Evolutionary conservation across 331 rosid species (phyloP).

Genomic region (Acacia concinna): DNA sequence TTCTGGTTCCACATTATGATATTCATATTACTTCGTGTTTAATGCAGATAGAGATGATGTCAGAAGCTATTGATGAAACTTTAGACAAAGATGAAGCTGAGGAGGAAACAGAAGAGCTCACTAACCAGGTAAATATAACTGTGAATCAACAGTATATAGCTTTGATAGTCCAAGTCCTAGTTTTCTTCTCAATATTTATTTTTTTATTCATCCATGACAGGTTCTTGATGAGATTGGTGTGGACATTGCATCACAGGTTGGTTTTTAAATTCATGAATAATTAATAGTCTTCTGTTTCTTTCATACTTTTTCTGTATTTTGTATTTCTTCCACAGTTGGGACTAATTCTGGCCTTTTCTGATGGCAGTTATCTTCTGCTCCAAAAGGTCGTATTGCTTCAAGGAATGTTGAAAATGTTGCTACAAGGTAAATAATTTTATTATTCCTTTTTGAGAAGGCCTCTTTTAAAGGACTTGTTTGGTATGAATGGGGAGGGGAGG

Average conservation of each 20-base stretch:
- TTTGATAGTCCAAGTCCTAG: background rate
- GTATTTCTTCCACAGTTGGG: constrained; percentile 11
- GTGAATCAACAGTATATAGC: background rate
- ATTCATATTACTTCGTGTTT: background rate
- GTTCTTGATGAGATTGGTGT: constrained; percentile 99
- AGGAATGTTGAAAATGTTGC: constrained; percentile 60
- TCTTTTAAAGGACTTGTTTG: too few species aligned
- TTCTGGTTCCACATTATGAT: background rate
- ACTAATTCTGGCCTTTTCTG: constrained; percentile 25
- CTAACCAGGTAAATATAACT: constrained; percentile 69
- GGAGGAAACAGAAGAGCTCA: constrained; percentile 97
- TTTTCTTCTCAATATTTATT: background rate
- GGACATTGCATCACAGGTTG: constrained; percentile 94
- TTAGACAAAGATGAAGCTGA: constrained; percentile 97
- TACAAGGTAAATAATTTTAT: constrained; percentile 42
- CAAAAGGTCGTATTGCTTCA: constrained; percentile 89
- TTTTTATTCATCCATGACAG: constrained; percentile 43
- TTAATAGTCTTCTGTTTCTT: background rate
- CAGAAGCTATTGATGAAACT: constrained; percentile 95
- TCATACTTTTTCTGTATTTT: constrained; percentile 14
- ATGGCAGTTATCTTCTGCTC: constrained; percentile 88
- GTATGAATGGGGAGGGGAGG: too few species aligned
- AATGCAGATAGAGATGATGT: constrained; percentile 96
- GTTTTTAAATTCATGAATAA: constrained; percentile 28
- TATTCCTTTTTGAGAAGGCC: background rate